Conservation (phyloP, 2,329 filamentous ascomycete species). For the Pyricularia pennisetigena region DNA sequence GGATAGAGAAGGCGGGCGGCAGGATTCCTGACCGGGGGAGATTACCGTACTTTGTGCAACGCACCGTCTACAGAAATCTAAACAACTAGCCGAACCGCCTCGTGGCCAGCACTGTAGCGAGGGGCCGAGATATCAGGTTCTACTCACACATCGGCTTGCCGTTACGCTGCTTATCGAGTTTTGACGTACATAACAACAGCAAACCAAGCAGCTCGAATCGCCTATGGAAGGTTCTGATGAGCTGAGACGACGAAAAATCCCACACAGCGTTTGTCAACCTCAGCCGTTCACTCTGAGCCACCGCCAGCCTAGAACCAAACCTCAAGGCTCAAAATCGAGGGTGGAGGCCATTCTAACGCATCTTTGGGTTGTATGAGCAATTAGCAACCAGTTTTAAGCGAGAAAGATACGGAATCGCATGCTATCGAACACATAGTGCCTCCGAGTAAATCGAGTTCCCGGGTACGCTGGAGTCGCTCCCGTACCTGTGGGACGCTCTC, state of each 20-base stretch:
- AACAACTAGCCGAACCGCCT: neutral
- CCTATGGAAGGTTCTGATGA: neutral
- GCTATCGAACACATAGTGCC: constrained; percentile 11
- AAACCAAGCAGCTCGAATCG: neutral
- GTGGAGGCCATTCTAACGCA: too few species aligned
- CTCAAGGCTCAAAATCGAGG: too few species aligned
- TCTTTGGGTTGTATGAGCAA: too few species aligned
- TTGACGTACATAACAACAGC: neutral
- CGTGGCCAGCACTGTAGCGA: neutral
- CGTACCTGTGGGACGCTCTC: constrained; percentile 19
- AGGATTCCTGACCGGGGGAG: neutral
- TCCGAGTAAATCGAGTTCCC: constrained; percentile 19
- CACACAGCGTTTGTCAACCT: neutral
- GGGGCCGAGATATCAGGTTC: neutral
- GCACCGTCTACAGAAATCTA: neutral
- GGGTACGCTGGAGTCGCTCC: constrained; percentile 24
- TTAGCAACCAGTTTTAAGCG: neutral
- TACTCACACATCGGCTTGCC: neutral
- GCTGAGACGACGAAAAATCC: neutral
- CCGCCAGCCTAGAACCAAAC: too few species aligned
- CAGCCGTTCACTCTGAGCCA: neutral
- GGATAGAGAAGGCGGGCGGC: neutral
- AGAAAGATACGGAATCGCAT: constrained; percentile 12
- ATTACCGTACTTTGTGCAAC: neutral
- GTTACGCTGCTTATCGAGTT: neutral